Evolutionary conservation across 768 basidiomycete species (phyloP), one percentile per base, ranked within the genome.

Genomic region (Boletus speciosus): DNA sequence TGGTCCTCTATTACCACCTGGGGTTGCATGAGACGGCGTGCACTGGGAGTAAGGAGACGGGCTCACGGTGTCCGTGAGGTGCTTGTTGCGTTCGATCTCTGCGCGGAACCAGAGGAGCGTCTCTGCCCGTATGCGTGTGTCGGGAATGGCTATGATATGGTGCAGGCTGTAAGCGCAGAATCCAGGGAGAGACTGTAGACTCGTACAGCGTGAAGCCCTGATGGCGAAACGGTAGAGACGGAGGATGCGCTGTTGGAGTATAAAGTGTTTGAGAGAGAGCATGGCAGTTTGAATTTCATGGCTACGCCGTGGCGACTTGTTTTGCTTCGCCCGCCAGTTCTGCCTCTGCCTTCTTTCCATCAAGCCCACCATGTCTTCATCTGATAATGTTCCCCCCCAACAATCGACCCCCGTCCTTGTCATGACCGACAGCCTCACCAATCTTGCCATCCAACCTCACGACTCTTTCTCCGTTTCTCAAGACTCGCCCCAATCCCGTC

Each of bases 71-170:
- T 90, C 84, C 11, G 74, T 66, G 38, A 88, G 63, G 62, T 83
- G 66, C 54, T 69, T 77, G 60, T 82, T 84, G 54, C 82, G 74
- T 63, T 89, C 84, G 60, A 91, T 81, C 69, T 90, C 88, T 46
- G 72, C 64, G 29, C 90, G 83, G 68, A 91, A 81, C 87, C 89
- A 92, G 21, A 67, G 63, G 7, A 90, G 69, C 0, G 88, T 88
- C 61, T 91, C 88, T 55, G 70, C 68, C 55, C 89, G 79, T 29
- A 85, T 76, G 53, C 66, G 64, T 49, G 76, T 76, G 71, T 90
- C 80, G 35, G 81, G 81, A 47, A 92, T 84, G 39, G 68, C 90
- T 90, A 59, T 19, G 1, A 19, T 19, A 19, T 35, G 21, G 34
- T 34, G 29, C n/a, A 27, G 42, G 36, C 12, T 39, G 35, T 58